Evolutionary conservation across 2,329 filamentous ascomycete species (phyloP).

Genomic region (Alternaria sp.): DNA sequence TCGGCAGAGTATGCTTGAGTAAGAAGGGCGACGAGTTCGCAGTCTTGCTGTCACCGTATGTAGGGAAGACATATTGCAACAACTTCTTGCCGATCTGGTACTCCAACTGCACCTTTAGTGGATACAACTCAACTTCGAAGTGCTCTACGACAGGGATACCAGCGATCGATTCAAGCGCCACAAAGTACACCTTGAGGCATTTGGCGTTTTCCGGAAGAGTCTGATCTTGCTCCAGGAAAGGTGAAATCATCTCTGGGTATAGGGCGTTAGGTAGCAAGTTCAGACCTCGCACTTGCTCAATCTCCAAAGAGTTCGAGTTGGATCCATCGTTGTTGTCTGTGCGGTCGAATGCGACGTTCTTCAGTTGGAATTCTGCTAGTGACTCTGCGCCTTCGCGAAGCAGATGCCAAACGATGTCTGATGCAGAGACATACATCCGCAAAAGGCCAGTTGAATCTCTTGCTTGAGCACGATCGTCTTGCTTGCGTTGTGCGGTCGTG

Average conservation of each 20-base stretch:
- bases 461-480: conserved; percentile 66
- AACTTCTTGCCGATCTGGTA: conserved; percentile 89
- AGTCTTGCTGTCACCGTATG: conserved; percentile 60
- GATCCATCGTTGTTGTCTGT: conserved; percentile 98
- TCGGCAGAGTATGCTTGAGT: conserved; percentile 59
- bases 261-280: conserved; percentile 90
- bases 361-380: conserved; percentile 89
- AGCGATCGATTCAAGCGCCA: conserved; percentile 97
- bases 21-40: conserved; percentile 69
- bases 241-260: conserved; percentile 94
- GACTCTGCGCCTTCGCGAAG: conserved; percentile 86
- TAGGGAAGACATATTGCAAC: conserved; percentile 97
- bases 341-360: conserved; percentile 89
- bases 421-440: conserved; percentile 91
- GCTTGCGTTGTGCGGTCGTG: conserved; percentile 90
- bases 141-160: conserved; percentile 97
- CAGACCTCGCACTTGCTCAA: conserved; percentile 84
- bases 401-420: conserved; percentile 96
- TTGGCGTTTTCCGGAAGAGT: conserved; percentile 67
- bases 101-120: conserved; percentile 92
- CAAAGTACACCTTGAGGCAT: conserved; percentile 95
- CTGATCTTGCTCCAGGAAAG: conserved; percentile 73
- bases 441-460: conserved; percentile 79
- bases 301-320: conserved; percentile 88
- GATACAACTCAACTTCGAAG: conserved; percentile 93